phyloP scores from a whole-genome alignment of 2,329 filamentous ascomycete species.

The Onygena corvina region DNA sequence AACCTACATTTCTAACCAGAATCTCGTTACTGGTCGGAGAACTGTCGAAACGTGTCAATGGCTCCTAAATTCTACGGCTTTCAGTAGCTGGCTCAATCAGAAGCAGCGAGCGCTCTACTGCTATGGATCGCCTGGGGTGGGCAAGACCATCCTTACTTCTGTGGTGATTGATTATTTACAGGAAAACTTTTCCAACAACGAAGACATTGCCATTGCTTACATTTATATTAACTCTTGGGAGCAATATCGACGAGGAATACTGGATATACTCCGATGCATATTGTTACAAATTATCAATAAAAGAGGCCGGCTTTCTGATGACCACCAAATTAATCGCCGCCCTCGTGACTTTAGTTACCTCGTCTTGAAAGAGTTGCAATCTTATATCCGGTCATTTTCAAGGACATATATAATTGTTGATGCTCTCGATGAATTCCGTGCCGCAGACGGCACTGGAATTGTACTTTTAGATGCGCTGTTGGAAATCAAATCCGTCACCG shows the following conservation, averaged over 20 bases:
- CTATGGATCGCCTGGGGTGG: slow-evolving; percentile 13
- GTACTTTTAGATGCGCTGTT: not conserved
- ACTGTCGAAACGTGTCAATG: slow-evolving; percentile 17
- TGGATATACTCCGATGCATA: not conserved
- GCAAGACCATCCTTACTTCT: slow-evolving; percentile 14
- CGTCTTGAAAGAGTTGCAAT: slow-evolving; percentile 9
- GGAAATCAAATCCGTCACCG: not conserved
- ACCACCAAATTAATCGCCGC: slow-evolving; percentile 8
- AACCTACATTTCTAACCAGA: slow-evolving; percentile 11
- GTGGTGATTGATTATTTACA: slow-evolving; percentile 13
- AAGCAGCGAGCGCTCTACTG: slow-evolving; percentile 9
- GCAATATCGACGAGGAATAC: slow-evolving; percentile 2
- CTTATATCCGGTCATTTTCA: slow-evolving; percentile 1
- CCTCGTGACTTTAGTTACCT: no score
- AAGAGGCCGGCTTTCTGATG: slow-evolving; percentile 10
- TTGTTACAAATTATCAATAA: slow-evolving; percentile 12
- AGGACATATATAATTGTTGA: slow-evolving; percentile 17
- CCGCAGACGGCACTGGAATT: not conserved
- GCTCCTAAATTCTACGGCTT: slow-evolving; percentile 17
- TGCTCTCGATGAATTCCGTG: slow-evolving; percentile 17
- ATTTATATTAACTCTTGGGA: slow-evolving; percentile 2
- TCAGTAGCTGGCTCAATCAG: slow-evolving; percentile 8
- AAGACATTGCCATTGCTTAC: slow-evolving; percentile 7
- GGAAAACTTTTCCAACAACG: not conserved
- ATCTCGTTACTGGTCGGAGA: slow-evolving; percentile 12